Conservation (phyloP, 1,139 yeast genomes). For the Pichia cactophila region DNA sequence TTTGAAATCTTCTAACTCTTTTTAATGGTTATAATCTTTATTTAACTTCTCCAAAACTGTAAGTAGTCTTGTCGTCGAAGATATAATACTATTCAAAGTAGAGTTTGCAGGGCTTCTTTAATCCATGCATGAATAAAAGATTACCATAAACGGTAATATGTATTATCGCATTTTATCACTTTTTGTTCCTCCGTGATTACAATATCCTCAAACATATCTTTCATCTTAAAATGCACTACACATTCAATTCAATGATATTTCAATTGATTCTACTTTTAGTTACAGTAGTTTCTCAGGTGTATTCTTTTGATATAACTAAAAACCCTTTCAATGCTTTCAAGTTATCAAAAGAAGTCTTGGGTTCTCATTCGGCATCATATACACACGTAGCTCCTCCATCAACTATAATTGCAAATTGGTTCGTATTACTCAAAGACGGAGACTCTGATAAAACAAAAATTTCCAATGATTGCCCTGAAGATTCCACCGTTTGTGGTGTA, state of each 20-base stretch:
- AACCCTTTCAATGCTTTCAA: conserved; percentile 4
- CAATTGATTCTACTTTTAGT: not conserved
- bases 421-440: conserved; percentile 42
- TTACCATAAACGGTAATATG: too few species aligned
- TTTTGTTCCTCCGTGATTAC: not conserved
- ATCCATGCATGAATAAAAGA: too few species aligned
- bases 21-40: too few species aligned
- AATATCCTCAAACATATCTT: not conserved
- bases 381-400: conserved; percentile 64
- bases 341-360: conserved; percentile 18
- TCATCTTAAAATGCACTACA: not conserved
- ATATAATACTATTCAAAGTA: too few species aligned
- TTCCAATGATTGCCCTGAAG: conserved; percentile 48
- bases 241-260: not conserved
- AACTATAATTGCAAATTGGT: conserved; percentile 55
- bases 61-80: too few species aligned
- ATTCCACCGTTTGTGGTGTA: conserved; percentile 65
- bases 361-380: conserved; percentile 14
- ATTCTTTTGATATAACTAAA: conserved; percentile 2
- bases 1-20: too few species aligned
- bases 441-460: conserved; percentile 25
- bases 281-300: not conserved
- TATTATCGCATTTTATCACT: not conserved
- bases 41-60: too few species aligned
- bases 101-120: too few species aligned